Base-by-base conservation (phyloP, 108 stramenopile genomes). In the Nitzschia sp. region DNA sequence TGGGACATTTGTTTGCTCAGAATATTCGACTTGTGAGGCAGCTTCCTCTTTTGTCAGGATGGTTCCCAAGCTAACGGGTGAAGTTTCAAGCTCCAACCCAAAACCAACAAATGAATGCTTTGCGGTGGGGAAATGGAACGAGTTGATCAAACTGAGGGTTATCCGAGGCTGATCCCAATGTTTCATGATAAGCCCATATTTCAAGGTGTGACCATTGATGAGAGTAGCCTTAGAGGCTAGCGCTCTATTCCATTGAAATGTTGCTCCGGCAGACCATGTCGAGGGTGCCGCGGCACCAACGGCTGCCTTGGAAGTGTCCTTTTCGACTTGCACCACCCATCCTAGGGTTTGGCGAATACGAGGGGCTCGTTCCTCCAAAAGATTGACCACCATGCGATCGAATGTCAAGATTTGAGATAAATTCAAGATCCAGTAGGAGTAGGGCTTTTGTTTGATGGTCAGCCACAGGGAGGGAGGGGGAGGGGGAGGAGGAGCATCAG, bases 281-380 rank as follows among this genome's bases (percentile, higher is more conserved):
- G 29, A 62, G 9, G 52, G 61, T 24, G 38, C 24, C 2, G 10
- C 42, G 41, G 38, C 51, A 22, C 10, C 14, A 3, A 34, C 24
- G 37, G 22, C 61, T 8, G 19, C 22, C 15, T 19, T 24, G 24
- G n/a, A 12, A 9, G 25, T 46, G 10, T 62, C 29, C 61, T 62
- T 62, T 62, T 75, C 73, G 8, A 75, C 38, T 66, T 75, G 73
- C 22, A 66, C 42, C 3, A 60, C 57, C 73, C 73, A 75, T 2
- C 73, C 73, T 24, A 75, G 25, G 15, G 57, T 66, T 58, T 68
- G 66, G 11, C 73, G 73, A 29, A 75, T 48, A 37, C 53, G 52
- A 25, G 73, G 73, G 9, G 73, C 73, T 37, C 73, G 65, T 42
- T 68, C 73, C 43, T 75, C 73, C 3, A 75, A 41, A 29, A 55